Evolutionary conservation across 1,139 yeast species (phyloP).

Genomic region (Tardiomyces depauwii): DNA sequence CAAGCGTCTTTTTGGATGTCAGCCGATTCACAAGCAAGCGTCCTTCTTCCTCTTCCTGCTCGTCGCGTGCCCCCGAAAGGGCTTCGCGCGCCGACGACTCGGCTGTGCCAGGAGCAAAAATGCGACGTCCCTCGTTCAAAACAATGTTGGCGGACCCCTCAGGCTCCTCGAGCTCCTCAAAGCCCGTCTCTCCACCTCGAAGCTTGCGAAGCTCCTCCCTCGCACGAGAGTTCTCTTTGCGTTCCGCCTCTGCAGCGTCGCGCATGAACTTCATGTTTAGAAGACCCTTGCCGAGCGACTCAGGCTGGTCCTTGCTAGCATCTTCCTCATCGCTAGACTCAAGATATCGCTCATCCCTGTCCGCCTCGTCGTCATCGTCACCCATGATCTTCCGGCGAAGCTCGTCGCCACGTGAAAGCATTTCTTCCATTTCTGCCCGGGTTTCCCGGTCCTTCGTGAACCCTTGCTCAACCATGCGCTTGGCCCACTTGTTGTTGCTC

Average conservation of each 20-base stretch:
- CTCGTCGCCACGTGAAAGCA: constrained; percentile 79
- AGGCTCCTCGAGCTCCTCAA: constrained; percentile 32
- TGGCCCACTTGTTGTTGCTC: constrained; percentile 85
- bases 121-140: constrained; percentile 69
- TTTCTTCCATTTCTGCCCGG: constrained; percentile 85
- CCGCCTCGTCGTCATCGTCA: constrained; percentile 37
- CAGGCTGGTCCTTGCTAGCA: constrained; percentile 23
- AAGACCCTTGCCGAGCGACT: constrained; percentile 68
- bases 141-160: constrained; percentile 22
- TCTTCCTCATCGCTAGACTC: constrained; percentile 29
- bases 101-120: constrained; percentile 61
- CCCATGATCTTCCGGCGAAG: constrained; percentile 69
- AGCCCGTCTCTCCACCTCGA: constrained; percentile 28
- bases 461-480: constrained; percentile 81
- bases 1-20: constrained; percentile 17
- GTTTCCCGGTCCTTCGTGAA: constrained; percentile 76
- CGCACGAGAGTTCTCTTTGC: constrained; percentile 10
- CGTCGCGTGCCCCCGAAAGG: constrained; percentile 27
- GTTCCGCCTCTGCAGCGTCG: constrained; percentile 38
- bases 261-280: constrained; percentile 92
- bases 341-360: constrained; percentile 39
- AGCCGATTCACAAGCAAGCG: constrained; percentile 35
- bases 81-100: constrained; percentile 29
- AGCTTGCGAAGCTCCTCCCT: constrained; percentile 18
- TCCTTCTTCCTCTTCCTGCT: constrained; percentile 45